Evolutionary conservation across 305 asterid genomes (phyloP).

Genomic region (Solanum hybrid): DNA sequence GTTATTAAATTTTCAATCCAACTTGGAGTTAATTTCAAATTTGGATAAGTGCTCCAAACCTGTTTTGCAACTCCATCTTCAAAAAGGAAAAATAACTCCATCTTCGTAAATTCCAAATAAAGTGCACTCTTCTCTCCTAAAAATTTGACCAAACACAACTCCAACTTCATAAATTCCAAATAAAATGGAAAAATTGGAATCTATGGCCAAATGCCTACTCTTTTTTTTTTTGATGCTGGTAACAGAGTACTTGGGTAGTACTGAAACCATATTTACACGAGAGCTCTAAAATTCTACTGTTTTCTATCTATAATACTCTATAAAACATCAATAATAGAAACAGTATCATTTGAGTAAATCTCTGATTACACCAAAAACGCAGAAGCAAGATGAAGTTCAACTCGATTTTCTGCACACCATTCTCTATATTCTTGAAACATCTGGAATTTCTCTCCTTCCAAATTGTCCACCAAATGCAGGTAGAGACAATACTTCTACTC

Average conservation of each 20-base stretch:
- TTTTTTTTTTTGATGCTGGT: neutral
- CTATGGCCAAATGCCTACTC: neutral
- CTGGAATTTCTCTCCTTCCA: neutral
- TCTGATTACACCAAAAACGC: neutral
- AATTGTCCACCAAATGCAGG: neutral
- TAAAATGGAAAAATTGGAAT: neutral
- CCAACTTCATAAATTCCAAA: neutral
- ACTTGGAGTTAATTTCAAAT: neutral
- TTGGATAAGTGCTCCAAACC: neutral
- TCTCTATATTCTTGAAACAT: neutral
- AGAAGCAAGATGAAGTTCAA: neutral
- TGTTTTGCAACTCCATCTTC: neutral
- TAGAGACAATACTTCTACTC: neutral
- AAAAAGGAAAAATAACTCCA: neutral
- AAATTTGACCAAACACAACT: neutral
- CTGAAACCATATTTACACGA: neutral
- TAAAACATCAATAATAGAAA: neutral
- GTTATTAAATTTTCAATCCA: neutral
- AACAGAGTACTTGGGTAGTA: neutral
- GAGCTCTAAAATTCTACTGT: neutral
- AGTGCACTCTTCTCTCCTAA: neutral
- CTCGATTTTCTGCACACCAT: neutral
- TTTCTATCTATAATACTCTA: neutral
- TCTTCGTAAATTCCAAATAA: neutral
- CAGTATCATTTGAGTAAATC: neutral